phyloP scores from a whole-genome alignment of 495 filamentous ascomycete species.

The Xylaria intraflava region DNA sequence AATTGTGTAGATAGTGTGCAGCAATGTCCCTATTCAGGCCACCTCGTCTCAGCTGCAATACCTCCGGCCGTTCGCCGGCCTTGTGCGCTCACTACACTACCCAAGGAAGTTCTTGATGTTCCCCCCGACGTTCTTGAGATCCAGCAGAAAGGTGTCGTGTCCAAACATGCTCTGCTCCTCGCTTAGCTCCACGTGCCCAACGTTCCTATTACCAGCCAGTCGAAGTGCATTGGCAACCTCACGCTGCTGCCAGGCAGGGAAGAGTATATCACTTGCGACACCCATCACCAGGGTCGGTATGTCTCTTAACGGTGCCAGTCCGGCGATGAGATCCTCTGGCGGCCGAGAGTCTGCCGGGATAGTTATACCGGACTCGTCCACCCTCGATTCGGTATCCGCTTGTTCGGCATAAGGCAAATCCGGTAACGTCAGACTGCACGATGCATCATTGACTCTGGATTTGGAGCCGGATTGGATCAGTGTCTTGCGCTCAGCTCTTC shows the following conservation, averaged over 20 bases:
- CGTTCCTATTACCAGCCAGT: slow-evolving; percentile 64
- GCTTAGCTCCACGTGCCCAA: slow-evolving; percentile 83
- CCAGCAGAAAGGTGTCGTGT: slow-evolving; percentile 93
- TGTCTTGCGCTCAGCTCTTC: slow-evolving; percentile 32
- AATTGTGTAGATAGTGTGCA: no score
- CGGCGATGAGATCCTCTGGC: slow-evolving; percentile 70
- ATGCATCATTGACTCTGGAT: slow-evolving; percentile 26
- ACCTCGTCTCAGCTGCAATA: not conserved
- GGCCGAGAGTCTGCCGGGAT: slow-evolving; percentile 35
- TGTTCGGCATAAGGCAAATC: slow-evolving; percentile 77
- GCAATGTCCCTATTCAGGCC: no score
- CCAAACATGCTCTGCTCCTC: slow-evolving; percentile 90
- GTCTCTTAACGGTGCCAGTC: slow-evolving; percentile 61
- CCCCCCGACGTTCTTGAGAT: slow-evolving; percentile 86
- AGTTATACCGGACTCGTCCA: slow-evolving; percentile 16
- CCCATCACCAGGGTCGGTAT: slow-evolving; percentile 85
- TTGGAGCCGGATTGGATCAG: slow-evolving; percentile 22
- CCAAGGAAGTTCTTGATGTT: slow-evolving; percentile 70
- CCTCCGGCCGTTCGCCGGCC: not conserved
- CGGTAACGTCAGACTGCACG: slow-evolving; percentile 81
- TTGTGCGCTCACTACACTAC: slow-evolving; percentile 24
- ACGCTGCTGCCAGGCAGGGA: slow-evolving; percentile 96
- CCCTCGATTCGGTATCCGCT: slow-evolving; percentile 40
- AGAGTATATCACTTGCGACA: slow-evolving; percentile 92
- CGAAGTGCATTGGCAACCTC: slow-evolving; percentile 85